phyloP scores from a whole-genome alignment of 768 basidiomycete genomes.

The Boletellus emodensis region DNA sequence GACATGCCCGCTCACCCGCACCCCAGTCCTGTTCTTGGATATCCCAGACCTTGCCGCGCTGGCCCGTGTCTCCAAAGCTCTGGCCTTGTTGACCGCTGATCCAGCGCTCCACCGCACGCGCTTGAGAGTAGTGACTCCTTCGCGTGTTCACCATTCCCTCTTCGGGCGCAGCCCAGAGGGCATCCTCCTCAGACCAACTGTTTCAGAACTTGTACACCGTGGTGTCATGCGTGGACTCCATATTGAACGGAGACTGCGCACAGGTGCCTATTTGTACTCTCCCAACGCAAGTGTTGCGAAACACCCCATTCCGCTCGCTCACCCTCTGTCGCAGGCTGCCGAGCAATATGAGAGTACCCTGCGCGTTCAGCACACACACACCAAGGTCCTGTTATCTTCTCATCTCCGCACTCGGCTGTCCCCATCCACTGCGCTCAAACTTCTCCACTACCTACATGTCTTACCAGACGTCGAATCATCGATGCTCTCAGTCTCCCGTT shows the following conservation, averaged over 20 bases:
- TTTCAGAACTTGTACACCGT: conserved; percentile 63
- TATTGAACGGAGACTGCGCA: conserved; percentile 63
- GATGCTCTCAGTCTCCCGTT: conserved; percentile 51
- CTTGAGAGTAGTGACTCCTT: conserved; percentile 58
- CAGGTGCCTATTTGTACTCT: conserved; percentile 63
- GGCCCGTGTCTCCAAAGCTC: conserved; percentile 42
- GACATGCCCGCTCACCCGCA: background rate
- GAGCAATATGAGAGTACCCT: conserved; percentile 60
- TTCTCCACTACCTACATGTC: conserved; percentile 48
- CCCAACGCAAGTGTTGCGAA: conserved; percentile 39
- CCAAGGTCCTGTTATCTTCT: conserved; percentile 47
- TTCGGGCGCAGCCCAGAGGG: conserved; percentile 58
- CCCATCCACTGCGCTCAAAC: conserved; percentile 37
- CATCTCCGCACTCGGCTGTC: conserved; percentile 49
- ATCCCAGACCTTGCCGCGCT: conserved; percentile 63
- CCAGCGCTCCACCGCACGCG: conserved; percentile 62
- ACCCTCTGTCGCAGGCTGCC: conserved; percentile 46
- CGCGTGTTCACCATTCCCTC: conserved; percentile 61
- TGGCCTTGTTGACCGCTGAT: conserved; percentile 54
- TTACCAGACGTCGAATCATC: conserved; percentile 64
- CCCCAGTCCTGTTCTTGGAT: conserved; percentile 65
- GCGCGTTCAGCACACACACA: conserved; percentile 50
- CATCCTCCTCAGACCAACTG: conserved; percentile 54
- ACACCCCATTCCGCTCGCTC: background rate
- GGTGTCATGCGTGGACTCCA: conserved; percentile 67